These are phyloP conservation scores for Talaromyces rugulosus DNA, from an alignment of 2,329 filamentous ascomycete genomes.

Conservation along the genomic window DNA sequence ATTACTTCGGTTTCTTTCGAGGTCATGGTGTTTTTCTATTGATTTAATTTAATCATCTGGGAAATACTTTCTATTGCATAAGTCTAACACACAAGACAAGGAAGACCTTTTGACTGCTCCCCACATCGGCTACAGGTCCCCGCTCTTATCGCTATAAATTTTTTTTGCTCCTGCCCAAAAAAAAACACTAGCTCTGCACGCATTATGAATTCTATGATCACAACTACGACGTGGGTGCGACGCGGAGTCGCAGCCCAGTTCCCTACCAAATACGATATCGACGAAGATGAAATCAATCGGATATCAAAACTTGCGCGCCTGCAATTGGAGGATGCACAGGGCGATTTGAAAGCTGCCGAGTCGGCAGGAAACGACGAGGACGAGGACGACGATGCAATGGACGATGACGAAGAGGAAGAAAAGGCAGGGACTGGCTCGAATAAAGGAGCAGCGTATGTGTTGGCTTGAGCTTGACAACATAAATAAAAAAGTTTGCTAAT, in stretches of 20 bases:
- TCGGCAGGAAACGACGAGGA: constrained; percentile 39
- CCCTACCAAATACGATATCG: constrained; percentile 68
- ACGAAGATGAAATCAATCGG: constrained; percentile 70
- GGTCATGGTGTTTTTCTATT: background rate
- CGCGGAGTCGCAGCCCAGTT: constrained; percentile 73
- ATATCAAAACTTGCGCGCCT: constrained; percentile 71
- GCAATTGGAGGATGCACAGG: constrained; percentile 86
- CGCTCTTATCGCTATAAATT: constrained; percentile 7
- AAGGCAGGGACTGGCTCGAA: constrained; percentile 13
- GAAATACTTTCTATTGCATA: background rate
- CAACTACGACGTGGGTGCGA: constrained; percentile 70
- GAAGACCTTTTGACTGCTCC: background rate
- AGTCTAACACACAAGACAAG: background rate
- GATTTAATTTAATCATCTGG: background rate
- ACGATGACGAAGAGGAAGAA: constrained; percentile 19
- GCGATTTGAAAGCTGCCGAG: constrained; percentile 72
- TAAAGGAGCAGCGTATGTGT: background rate
- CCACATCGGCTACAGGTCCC: constrained; percentile 1
- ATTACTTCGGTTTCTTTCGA: no score
- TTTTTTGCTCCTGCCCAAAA: background rate
- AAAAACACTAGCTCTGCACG: background rate
- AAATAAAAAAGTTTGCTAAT: background rate
- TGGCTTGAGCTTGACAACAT: background rate
- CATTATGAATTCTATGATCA: constrained; percentile 61
- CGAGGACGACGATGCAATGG: constrained; percentile 30